These are phyloP conservation scores for Suhomyces sp. DNA, from an alignment of 805 yeast genomes.

Conservation along the genomic window DNA sequence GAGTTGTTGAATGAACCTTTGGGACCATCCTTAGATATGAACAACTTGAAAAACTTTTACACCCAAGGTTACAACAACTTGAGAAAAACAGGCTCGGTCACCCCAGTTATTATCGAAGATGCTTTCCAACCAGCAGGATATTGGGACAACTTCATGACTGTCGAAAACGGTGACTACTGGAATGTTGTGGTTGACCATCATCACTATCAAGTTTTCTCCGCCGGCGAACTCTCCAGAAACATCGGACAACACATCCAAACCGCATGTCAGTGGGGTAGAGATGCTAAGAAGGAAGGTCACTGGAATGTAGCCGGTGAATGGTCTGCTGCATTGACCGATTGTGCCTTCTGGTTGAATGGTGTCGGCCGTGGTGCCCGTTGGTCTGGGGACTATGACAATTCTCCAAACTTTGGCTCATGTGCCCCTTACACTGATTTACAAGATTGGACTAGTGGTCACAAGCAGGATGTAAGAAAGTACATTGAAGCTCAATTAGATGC, in stretches of 20 bases:
- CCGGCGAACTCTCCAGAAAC: slow-evolving; percentile 54
- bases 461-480: slow-evolving; percentile 59
- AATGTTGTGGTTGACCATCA: slow-evolving; percentile 85
- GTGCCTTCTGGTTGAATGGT: slow-evolving; percentile 87
- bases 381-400: slow-evolving; percentile 58
- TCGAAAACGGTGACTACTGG: slow-evolving; percentile 40
- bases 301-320: slow-evolving; percentile 76
- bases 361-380: slow-evolving; percentile 77
- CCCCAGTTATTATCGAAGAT: slow-evolving; percentile 72
- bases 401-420: slow-evolving; percentile 63
- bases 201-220: slow-evolving; percentile 81
- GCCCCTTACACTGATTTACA: slow-evolving; percentile 24
- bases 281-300: slow-evolving; percentile 51
- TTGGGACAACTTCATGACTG: slow-evolving; percentile 59
- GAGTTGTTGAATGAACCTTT: slow-evolving; percentile 89
- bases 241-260: slow-evolving; percentile 59
- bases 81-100: slow-evolving; percentile 50
- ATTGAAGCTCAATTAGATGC: slow-evolving; percentile 93
- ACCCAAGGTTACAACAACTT: slow-evolving; percentile 61
- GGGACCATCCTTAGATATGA: slow-evolving; percentile 65
- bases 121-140: slow-evolving; percentile 61
- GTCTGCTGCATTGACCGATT: slow-evolving; percentile 86
- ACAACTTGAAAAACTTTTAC: slow-evolving; percentile 58
- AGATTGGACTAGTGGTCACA: slow-evolving; percentile 61
- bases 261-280: slow-evolving; percentile 33